Conservation (phyloP, 2,329 filamentous ascomycete genomes). For the Uncinocarpus reesii region DNA sequence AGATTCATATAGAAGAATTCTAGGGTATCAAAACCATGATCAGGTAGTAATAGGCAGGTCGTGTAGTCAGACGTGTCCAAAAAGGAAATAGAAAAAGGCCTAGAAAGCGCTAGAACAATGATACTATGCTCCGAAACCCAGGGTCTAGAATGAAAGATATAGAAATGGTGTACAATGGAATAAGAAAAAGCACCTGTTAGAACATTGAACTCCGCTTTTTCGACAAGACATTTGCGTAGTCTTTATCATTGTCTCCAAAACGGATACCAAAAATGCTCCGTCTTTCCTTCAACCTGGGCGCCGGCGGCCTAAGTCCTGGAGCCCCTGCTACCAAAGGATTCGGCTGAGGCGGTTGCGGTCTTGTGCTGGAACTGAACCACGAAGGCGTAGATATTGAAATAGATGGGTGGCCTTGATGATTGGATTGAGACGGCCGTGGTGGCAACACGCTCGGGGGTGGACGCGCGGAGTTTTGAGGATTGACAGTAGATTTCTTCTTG, state of each 20-base stretch:
- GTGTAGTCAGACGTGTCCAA: no score
- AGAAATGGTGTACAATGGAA: background rate
- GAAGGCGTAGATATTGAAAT: slow-evolving; percentile 13
- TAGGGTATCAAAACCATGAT: no score
- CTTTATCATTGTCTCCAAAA: slow-evolving; percentile 20
- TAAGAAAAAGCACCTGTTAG: background rate
- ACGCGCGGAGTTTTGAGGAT: background rate
- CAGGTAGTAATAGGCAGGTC: no score
- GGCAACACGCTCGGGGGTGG: background rate
- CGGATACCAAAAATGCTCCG: slow-evolving; percentile 40
- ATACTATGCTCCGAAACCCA: background rate
- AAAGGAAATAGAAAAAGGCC: no score
- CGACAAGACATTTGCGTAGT: slow-evolving; percentile 28
- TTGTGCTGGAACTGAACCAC: slow-evolving; percentile 15
- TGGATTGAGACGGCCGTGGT: background rate
- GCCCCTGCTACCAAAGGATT: slow-evolving; percentile 2
- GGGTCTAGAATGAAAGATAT: background rate
- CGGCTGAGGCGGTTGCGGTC: slow-evolving; percentile 11
- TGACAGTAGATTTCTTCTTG: slow-evolving; percentile 17
- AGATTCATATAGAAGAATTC: no score
- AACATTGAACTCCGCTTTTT: slow-evolving; percentile 42
- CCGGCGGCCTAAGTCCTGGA: slow-evolving; percentile 19
- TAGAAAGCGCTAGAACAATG: no score
- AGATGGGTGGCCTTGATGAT: background rate
- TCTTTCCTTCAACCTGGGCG: slow-evolving; percentile 26